Evolutionary conservation across 2,329 filamentous ascomycete genomes (phyloP).

Genomic region (Tolypocladium tropicale): DNA sequence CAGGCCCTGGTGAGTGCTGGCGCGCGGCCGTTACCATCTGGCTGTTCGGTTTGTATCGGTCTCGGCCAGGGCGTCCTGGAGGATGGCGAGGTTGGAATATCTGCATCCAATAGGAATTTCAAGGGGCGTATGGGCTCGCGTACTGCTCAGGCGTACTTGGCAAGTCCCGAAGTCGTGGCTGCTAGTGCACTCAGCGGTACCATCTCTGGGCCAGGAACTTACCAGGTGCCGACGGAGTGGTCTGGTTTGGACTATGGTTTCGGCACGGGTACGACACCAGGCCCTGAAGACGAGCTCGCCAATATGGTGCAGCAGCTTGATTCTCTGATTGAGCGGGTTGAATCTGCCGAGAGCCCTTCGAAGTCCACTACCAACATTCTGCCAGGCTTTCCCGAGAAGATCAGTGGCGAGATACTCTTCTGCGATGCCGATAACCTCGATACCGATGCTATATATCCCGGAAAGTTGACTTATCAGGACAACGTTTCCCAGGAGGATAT

Average conservation of each 20-base stretch:
- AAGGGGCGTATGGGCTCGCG: slow-evolving; percentile 71
- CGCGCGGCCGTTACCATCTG: slow-evolving; percentile 45
- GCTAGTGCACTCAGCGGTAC: slow-evolving; percentile 69
- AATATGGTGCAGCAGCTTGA: no score
- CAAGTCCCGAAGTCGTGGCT: slow-evolving; percentile 83
- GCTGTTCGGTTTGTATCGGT: slow-evolving; percentile 81
- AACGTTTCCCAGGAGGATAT: slow-evolving; percentile 66
- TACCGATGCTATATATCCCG: slow-evolving; percentile 87
- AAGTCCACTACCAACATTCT: slow-evolving; percentile 8
- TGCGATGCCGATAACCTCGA: slow-evolving; percentile 75
- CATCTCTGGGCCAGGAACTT: slow-evolving; percentile 70
- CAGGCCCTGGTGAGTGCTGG: slow-evolving; percentile 43
- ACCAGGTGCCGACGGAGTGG: slow-evolving; percentile 56
- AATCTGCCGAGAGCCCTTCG: slow-evolving; percentile 31
- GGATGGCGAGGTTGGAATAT: slow-evolving; percentile 77
- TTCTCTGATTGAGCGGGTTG: no score
- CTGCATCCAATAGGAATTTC: slow-evolving; percentile 79
- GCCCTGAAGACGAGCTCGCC: no score
- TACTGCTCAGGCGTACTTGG: slow-evolving; percentile 71
- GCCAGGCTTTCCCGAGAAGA: slow-evolving; percentile 67
- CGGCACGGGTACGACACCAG: no score
- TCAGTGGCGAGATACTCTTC: slow-evolving; percentile 81
- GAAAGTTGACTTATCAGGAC: slow-evolving; percentile 89
- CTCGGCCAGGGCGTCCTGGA: slow-evolving; percentile 70
- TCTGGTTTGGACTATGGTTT: no score